These are phyloP conservation scores for Microbotryum saponariae DNA, from an alignment of 1,284 basidiomycete species.

Conservation along the genomic window DNA sequence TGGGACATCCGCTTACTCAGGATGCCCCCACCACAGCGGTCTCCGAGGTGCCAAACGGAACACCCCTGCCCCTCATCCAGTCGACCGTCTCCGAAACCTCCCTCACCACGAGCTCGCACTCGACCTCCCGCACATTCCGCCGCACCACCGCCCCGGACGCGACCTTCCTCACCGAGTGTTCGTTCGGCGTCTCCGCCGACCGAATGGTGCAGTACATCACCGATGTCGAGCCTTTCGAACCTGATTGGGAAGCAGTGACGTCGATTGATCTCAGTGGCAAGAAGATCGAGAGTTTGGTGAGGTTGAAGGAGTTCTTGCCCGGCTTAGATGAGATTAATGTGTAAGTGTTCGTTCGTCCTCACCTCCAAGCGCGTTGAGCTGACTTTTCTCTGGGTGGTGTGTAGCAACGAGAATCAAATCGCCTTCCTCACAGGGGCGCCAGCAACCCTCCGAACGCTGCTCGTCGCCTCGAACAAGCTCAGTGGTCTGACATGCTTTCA, in stretches of 20 bases:
- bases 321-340: conserved; percentile 68
- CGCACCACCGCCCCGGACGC: conserved; percentile 46
- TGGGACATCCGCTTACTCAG: background rate
- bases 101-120: conserved; percentile 11
- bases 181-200: conserved; percentile 86
- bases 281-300: conserved; percentile 76
- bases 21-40: background rate
- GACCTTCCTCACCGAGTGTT: conserved; percentile 85
- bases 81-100: conserved; percentile 18
- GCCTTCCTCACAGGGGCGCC: conserved; percentile 83
- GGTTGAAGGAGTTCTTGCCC: conserved; percentile 90
- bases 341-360: conserved; percentile 48
- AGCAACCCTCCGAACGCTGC: conserved; percentile 64
- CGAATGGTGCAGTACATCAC: conserved; percentile 85
- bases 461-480: conserved; percentile 71
- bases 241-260: conserved; percentile 78
- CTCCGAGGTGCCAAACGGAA: conserved; percentile 2
- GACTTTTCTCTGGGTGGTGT: background rate
- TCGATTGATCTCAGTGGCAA: conserved; percentile 70
- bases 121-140: conserved; percentile 30
- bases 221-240: conserved; percentile 89
- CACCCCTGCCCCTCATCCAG: conserved; percentile 12
- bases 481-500: conserved; percentile 80
- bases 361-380: background rate
- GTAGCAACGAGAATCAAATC: conserved; percentile 65